Evolutionary conservation across 2,329 filamentous ascomycete genomes (phyloP).

Genomic region (Leptographium galeiforme): DNA sequence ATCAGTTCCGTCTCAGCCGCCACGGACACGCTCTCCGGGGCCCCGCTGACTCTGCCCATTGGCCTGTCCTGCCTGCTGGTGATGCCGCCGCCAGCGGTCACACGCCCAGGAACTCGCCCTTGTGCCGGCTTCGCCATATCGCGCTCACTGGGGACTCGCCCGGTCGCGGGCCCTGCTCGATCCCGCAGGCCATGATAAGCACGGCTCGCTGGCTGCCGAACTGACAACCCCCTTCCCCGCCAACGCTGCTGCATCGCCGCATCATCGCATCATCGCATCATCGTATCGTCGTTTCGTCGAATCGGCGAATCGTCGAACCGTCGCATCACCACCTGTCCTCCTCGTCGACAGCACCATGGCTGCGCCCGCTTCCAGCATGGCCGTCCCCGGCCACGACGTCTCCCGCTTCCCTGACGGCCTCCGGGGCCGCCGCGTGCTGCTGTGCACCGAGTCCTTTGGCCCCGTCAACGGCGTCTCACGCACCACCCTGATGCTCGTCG

Average conservation of each 20-base stretch:
- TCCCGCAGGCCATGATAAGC: too few relatives aligned
- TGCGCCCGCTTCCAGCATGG: background rate
- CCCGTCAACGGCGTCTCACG: slow-evolving; percentile 62
- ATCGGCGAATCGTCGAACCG: too few relatives aligned
- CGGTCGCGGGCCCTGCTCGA: too few relatives aligned
- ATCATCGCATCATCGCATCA: too few relatives aligned
- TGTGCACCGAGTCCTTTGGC: slow-evolving; percentile 59
- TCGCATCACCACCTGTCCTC: background rate
- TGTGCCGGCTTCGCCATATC: background rate
- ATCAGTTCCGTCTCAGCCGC: slow-evolving; percentile 8
- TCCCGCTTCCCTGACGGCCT: slow-evolving; percentile 33
- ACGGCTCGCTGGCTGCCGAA: too few relatives aligned
- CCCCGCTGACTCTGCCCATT: background rate
- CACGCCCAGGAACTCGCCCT: background rate
- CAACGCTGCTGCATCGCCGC: too few relatives aligned
- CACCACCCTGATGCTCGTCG: slow-evolving; percentile 56
- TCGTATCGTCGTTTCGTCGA: too few relatives aligned
- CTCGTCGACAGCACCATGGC: background rate
- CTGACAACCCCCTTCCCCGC: too few relatives aligned
- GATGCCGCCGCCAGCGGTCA: background rate
- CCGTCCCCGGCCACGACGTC: slow-evolving; percentile 21
- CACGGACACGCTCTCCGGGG: slow-evolving; percentile 2
- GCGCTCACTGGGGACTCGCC: too few relatives aligned
- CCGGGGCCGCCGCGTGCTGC: slow-evolving; percentile 47
- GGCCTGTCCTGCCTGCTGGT: background rate